Evolutionary conservation across 345 rosid genomes (phyloP), one percentile per base, ranked within the genome.

Genomic region (Bruguiera sexangula): DNA sequence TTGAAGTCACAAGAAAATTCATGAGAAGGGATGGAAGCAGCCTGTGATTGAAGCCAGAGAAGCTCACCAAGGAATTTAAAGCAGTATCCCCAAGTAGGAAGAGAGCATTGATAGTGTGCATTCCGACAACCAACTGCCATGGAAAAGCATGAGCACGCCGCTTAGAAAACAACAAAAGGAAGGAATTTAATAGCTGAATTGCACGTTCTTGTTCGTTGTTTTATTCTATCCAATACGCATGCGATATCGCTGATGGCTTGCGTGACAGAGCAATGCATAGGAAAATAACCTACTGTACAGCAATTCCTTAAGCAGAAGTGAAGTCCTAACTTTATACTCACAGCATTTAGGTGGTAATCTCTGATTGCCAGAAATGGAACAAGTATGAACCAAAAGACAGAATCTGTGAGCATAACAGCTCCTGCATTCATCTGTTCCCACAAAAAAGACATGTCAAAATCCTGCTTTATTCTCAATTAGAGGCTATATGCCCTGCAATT

Each of bases 371-470:
- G 97, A 77, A 92, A 90, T 16, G 99, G 99, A 55, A 89, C 94
- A 57, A 96, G 78, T 73, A 92, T 80, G 84, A 96, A 82, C 98
- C 99, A 96, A 69, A 96, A 96, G 70, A 92, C 91, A 70, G 83
- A 86, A 73, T 96, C 99, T 6, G 99, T 96, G 54, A 96, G 89
- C 86, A 96, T 62, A 67, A 96, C 99, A 36, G 98, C 96, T n/a
- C 99, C 98, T 22, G 98, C 99, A 85, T 84, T 92, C 84, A 92
- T 87, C 99, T 96, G 88, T 67, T 73, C 56, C 43, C 60, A 52
- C 58, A 8, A 63, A 64, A 62, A 36, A 50, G 57, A 36, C 55
- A 3, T 22, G 57, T 73, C 67, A 80, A 21, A 43, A 13, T 3
- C 22, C 27, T 21, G 29, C 59, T 55, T 21, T 55, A 55, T 55